Base-by-base conservation (phyloP, 2,329 filamentous ascomycete genomes). In the Sclerotinia spermophila region DNA sequence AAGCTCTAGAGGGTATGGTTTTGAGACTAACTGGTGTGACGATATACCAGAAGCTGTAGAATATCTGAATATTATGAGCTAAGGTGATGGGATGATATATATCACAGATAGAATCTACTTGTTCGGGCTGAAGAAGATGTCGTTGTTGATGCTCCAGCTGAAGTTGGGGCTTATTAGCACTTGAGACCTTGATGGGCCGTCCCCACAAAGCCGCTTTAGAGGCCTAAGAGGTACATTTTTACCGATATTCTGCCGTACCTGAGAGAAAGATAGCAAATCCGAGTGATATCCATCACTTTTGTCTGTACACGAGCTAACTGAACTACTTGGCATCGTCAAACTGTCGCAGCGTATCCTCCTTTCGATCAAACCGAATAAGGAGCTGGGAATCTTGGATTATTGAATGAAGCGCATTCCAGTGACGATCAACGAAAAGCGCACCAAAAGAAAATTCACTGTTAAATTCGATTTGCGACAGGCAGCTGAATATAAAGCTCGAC, bases 111-210 rank as follows among this genome's bases (percentile, higher is more conserved):
- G 40, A 66, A n/a, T 65, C 45, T 53, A 19, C 33, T 64, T 55
- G 45, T 55, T 40, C 35, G 65, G 65, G 59, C 51, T 33, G 17
- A 68, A n/a, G 30, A 13, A 40, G 45, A 69, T 56, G 68, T 48
- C 59, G 59, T 71, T 68, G 38, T 51, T 48, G 53, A 64, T 71
- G 68, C 65, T 33, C 48, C 59, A 62, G 55, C 68, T 65, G 68
- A 69, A 64, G 40, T 65, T 69, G 55, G n/a, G 48, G 48, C n/a
- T 65, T 51, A 24, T n/a, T 51, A 64, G 67, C 45, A 53, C 27
- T 42, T 30, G 27, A 53, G 33, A 65, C n/a, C 65, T 44, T 27
- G 60, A 67, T 35, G 38, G 53, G 40, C 59, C 38, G 51, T 66
- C 60, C 48, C 60, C 48, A 58, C 59, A 66, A 48, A 65, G 68